Evolutionary conservation across 495 filamentous ascomycete species (phyloP).

Genomic region (Penicillium ochrochloron): DNA sequence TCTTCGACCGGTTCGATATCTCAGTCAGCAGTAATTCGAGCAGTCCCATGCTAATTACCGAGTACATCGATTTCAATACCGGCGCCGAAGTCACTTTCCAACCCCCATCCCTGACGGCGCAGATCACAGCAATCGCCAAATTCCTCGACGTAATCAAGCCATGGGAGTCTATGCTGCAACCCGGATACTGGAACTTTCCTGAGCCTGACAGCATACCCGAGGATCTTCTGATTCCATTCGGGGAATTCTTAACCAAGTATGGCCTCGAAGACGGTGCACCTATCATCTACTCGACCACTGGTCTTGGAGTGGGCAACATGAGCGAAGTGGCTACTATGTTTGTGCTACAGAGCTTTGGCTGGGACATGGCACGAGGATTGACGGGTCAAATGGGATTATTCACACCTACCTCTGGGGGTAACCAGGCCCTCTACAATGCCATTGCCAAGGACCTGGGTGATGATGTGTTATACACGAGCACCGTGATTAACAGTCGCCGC

Average conservation of each 20-base stretch:
- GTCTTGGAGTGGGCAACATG: constrained; percentile 45
- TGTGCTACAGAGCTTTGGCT: constrained; percentile 45
- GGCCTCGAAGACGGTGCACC: constrained; percentile 43
- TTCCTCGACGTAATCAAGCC: constrained; percentile 40
- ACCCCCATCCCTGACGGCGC: constrained; percentile 25
- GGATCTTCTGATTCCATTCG: constrained; percentile 51
- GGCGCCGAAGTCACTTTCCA: constrained; percentile 34
- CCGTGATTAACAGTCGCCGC: constrained; percentile 33
- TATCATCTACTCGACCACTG: constrained; percentile 32
- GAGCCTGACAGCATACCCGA: constrained; percentile 39
- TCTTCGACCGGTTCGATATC: constrained; percentile 50
- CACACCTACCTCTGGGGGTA: constrained; percentile 41
- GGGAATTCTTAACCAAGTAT: constrained; percentile 49
- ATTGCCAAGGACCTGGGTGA: constrained; percentile 38
- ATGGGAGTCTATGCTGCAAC: constrained; percentile 42
- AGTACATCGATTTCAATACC: constrained; percentile 47
- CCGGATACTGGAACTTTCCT: constrained; percentile 46
- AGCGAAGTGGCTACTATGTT: constrained; percentile 45
- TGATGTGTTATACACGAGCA: constrained; percentile 44
- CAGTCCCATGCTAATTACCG: constrained; percentile 21
- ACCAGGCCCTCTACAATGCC: constrained; percentile 46
- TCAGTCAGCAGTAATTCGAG: constrained; percentile 24
- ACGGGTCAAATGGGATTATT: constrained; percentile 26
- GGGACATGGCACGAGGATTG: constrained; percentile 41
- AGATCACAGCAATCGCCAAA: constrained; percentile 38